Conservation (phyloP, 2,329 filamentous ascomycete species). For the Cryphonectria japonica region DNA sequence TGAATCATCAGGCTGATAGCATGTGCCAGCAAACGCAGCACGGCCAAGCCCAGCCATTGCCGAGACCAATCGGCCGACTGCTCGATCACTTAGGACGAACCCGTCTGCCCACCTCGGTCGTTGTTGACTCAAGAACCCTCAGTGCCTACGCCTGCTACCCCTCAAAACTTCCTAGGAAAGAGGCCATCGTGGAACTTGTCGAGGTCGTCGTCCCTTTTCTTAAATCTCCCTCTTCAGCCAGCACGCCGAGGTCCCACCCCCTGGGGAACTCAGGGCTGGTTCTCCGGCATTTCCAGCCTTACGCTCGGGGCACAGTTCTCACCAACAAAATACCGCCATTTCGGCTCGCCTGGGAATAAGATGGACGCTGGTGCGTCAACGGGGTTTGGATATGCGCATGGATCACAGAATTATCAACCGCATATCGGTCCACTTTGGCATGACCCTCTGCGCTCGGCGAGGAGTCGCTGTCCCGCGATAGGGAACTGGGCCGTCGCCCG, state of each 20-base stretch:
- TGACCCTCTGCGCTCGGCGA: background rate
- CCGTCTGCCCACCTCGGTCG: background rate
- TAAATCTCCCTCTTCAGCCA: background rate
- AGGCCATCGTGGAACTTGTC: background rate
- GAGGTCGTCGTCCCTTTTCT: background rate
- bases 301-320: background rate
- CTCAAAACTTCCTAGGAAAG: background rate
- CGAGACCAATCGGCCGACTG: constrained; percentile 1
- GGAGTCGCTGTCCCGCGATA: constrained; percentile 7
- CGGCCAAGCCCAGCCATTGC: constrained; percentile 1
- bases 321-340: background rate
- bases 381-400: constrained; percentile 4
- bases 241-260: background rate
- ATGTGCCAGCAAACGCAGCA: background rate
- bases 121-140: background rate
- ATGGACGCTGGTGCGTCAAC: constrained; percentile 11
- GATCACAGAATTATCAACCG: background rate
- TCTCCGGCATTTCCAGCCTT: background rate
- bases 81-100: background rate
- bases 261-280: background rate
- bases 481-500: background rate
- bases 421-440: background rate
- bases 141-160: background rate
- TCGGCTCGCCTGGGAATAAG: background rate
- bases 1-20: background rate